phyloP scores from a whole-genome alignment of 2,329 filamentous ascomycete genomes.

The Chaetomiaceae sp. region DNA sequence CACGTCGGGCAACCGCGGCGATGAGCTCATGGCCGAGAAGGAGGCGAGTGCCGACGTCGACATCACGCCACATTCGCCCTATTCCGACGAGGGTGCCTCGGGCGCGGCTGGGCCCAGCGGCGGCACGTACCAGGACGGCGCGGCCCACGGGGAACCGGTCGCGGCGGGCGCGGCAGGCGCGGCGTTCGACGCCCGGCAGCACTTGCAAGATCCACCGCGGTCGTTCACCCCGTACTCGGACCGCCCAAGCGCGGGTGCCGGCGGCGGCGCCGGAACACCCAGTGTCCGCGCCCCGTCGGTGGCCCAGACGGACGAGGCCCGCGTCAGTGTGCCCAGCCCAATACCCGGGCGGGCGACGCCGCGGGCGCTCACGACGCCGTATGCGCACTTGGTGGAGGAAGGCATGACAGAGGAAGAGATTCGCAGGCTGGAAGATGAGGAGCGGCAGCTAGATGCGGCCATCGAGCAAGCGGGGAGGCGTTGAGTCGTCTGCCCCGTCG shows the following conservation, averaged over 20 bases:
- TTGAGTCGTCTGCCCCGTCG: neutral
- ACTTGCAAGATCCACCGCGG: constrained; percentile 22
- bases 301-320: constrained; percentile 14
- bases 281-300: constrained; percentile 15
- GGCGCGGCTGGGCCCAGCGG: constrained; percentile 9
- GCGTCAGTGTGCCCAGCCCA: constrained; percentile 13
- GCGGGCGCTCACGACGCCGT: constrained; percentile 32
- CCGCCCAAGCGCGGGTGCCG: constrained; percentile 13
- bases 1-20: constrained; percentile 24
- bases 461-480: constrained; percentile 41
- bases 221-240: constrained; percentile 36
- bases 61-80: constrained; percentile 39
- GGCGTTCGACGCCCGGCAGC: neutral
- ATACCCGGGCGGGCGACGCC: constrained; percentile 27
- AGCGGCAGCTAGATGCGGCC: constrained; percentile 52
- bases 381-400: constrained; percentile 55
- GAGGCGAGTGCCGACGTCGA: constrained; percentile 38
- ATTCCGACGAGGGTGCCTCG: constrained; percentile 37
- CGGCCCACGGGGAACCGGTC: neutral
- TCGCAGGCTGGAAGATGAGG: constrained; percentile 52
- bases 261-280: constrained; percentile 9
- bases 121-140: constrained; percentile 13
- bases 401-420: constrained; percentile 57
- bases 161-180: constrained; percentile 1
- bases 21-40: constrained; percentile 45